Percentiles rank a stretch among this genome's conserved stretches.
phyloP scores from a whole-genome alignment of 2,329 filamentous ascomycete genomes.

The Lasiodiplodia citricola region DNA sequence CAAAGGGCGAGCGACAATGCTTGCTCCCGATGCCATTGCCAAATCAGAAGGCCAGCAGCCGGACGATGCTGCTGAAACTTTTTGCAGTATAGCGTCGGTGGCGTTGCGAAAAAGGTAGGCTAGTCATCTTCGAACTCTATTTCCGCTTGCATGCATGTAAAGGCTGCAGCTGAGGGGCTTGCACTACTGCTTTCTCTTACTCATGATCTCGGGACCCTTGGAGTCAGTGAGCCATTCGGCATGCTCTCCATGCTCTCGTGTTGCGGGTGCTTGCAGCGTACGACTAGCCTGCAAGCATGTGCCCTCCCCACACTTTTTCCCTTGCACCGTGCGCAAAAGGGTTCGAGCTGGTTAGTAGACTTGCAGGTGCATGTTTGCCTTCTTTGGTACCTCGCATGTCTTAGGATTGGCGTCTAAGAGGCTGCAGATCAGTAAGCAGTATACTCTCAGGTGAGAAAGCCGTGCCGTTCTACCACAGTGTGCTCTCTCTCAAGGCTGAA shows the following conservation, averaged over 20 bases:
- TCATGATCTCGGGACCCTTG: conserved; percentile 6
- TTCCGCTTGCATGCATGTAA: conserved; percentile 21
- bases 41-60: not conserved
- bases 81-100: conserved; percentile 17
- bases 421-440: not conserved
- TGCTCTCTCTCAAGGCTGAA: not conserved
- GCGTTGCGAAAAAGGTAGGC: conserved; percentile 13
- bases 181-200: conserved; percentile 12
- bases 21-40: not conserved
- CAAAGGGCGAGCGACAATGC: not conserved
- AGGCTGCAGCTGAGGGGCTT: not conserved
- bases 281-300: conserved; percentile 8
- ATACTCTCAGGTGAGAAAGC: not conserved
- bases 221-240: not conserved
- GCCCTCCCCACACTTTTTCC: conserved; percentile 8
- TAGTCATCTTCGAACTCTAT: conserved; percentile 17
- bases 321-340: not conserved
- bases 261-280: conserved; percentile 22
- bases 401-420: not conserved
- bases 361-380: conserved; percentile 7
- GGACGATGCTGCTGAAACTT: not conserved
- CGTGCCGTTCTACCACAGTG: not conserved
- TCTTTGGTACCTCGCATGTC: conserved; percentile 10
- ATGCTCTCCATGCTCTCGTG: conserved; percentile 1
- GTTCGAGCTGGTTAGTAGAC: not conserved